A percentile compares a stretch with the other conserved stretches of the same genome.
These are phyloP conservation scores for Fonsecaea monophora DNA, from an alignment of 2,329 filamentous ascomycete genomes.

Conservation along the genomic window DNA sequence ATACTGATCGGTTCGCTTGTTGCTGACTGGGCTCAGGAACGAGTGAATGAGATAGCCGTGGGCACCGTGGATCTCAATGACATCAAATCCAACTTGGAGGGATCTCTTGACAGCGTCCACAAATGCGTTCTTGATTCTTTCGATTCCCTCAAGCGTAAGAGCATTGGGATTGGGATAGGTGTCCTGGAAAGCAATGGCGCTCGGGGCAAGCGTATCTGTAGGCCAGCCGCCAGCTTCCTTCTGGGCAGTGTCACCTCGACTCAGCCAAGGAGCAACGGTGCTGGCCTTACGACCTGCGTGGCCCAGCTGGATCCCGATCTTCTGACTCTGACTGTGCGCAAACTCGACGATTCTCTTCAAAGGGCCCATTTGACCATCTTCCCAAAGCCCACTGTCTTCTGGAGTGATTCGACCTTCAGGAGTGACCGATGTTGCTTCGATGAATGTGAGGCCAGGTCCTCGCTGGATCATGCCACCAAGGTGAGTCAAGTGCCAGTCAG, in stretches of 20 bases:
- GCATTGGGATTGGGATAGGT: conserved; percentile 68
- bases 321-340: conserved; percentile 64
- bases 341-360: conserved; percentile 43
- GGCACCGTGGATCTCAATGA: conserved; percentile 80
- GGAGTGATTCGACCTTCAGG: conserved; percentile 83
- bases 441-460: conserved; percentile 74
- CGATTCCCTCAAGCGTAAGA: conserved; percentile 73
- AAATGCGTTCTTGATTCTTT: conserved; percentile 44
- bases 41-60: conserved; percentile 77
- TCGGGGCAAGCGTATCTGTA: conserved; percentile 63
- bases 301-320: conserved; percentile 76
- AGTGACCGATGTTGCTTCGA: conserved; percentile 79
- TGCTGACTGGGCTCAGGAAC: conserved; percentile 74
- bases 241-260: conserved; percentile 60
- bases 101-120: conserved; percentile 62
- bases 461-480: conserved; percentile 78
- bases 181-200: conserved; percentile 67
- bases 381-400: conserved; percentile 80
- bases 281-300: conserved; percentile 76
- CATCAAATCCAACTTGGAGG: conserved; percentile 74
- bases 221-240: conserved; percentile 62
- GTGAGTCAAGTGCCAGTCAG: conserved; percentile 82
- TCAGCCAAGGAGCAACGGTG: conserved; percentile 69
- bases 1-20: conserved; percentile 67
- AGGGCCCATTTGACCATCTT: conserved; percentile 75